Evolutionary conservation across 352 stramenopile genomes (phyloP), one percentile per base, ranked within the genome.

Genomic region (Phytophthora tentaculata): DNA sequence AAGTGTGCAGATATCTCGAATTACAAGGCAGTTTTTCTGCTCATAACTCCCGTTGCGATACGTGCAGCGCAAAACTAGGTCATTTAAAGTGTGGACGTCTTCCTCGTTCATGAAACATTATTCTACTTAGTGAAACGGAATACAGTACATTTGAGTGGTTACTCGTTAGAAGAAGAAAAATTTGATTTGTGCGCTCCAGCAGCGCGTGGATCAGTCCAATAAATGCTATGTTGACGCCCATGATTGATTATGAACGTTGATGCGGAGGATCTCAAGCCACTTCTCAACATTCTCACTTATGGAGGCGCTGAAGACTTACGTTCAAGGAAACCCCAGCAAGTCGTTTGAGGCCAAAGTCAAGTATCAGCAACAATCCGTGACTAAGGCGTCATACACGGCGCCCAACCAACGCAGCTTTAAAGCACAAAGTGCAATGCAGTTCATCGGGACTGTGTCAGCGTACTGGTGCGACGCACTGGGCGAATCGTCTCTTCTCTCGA

Each of bases 161-260:
- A n/a, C n/a, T n/a, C n/a, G n/a, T n/a, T n/a, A n/a, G n/a, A n/a
- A n/a, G n/a, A n/a, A n/a, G n/a, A n/a, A n/a, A n/a, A n/a, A n/a
- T n/a, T n/a, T 43, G 35, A n/a, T 43, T 43, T 14, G 35, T 43
- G 35, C 35, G 35, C 35, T 9, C 28, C 28, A 9, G 2, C 2
- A 43, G 29, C 59, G 28, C 50, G 60, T 67, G 49, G 49, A 55
- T 67, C 26, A 28, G 28, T n/a, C 52, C 61, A 68, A 57, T 69
- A 41, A 26, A 63, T 26, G 44, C 14, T 37, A 0, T 57, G 52
- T 63, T 69, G 61, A 63, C 32, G 43, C 52, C 60, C 29, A 51
- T n/a, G 12, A 51, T 44, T 56, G 51, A 62, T 62, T 62, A 56
- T 57, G 50, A 45, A 53, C 14, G 56, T 22, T 56, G 6, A 58